Conservation (phyloP, 192 early-diverging fungal genomes). For the Ambispora gerdemannii region DNA sequence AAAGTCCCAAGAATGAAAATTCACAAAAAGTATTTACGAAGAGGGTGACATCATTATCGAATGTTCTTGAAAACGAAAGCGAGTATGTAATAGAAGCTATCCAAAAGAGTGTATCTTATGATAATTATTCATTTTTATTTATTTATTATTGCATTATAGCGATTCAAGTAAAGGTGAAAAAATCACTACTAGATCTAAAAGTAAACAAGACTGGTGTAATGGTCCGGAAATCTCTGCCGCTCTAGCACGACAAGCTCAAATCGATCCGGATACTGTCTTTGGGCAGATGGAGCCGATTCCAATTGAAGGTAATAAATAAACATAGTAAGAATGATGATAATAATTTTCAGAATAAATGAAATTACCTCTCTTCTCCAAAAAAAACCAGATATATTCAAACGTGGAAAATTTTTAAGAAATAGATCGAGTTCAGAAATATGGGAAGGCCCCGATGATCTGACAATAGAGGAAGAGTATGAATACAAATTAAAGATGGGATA, state of each 20-base stretch:
- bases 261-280: conserved; percentile 25
- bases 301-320: neutral
- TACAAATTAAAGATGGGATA: conserved; percentile 26
- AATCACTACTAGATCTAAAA: no score
- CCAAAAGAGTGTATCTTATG: neutral
- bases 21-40: neutral
- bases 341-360: neutral
- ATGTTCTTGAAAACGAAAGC: neutral
- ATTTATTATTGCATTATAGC: no score
- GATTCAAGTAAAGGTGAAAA: no score
- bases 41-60: neutral
- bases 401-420: neutral
- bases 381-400: conserved; percentile 3
- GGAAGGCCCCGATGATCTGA: conserved; percentile 19
- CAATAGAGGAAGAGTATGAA: conserved; percentile 13
- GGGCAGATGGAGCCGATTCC: neutral
- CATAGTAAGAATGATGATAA: neutral
- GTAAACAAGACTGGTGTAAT: neutral
- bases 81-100: neutral
- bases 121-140: neutral
- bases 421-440: conserved; percentile 22
- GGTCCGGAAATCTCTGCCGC: neutral
- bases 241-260: conserved; percentile 5
- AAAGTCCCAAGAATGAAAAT: no score
- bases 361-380: neutral